These are phyloP conservation scores for Curvularia verruculosa DNA, from an alignment of 2,329 filamentous ascomycete genomes.

Conservation along the genomic window DNA sequence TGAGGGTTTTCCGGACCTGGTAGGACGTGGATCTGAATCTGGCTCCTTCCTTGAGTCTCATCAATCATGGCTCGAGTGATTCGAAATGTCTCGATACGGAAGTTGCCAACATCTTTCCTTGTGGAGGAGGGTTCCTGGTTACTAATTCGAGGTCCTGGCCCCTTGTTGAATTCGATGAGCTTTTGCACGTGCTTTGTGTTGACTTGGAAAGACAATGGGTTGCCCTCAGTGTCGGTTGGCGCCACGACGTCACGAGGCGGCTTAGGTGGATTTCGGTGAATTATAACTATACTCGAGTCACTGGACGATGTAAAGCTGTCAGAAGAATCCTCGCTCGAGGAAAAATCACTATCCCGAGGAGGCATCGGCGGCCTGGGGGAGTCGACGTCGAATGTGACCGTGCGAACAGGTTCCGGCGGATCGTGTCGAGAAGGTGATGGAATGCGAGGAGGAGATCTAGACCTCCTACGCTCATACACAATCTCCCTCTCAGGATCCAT, in stretches of 20 bases:
- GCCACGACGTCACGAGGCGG: constrained; percentile 1
- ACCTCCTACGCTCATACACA: too few species aligned
- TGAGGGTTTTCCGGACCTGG: constrained; percentile 28
- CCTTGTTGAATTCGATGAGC: background rate
- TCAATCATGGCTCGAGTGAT: constrained; percentile 33
- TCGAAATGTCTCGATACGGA: constrained; percentile 28
- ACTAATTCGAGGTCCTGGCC: background rate
- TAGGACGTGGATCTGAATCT: constrained; percentile 30
- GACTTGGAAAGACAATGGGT: constrained; percentile 30
- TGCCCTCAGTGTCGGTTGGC: constrained; percentile 33
- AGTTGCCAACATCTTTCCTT: constrained; percentile 4
- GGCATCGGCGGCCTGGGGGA: background rate
- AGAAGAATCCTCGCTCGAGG: background rate
- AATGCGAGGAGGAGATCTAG: background rate
- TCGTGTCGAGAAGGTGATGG: background rate
- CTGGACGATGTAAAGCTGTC: background rate
- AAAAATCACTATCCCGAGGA: background rate
- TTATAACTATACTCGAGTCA: background rate
- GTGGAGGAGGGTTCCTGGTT: background rate
- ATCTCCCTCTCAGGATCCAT: too few species aligned
- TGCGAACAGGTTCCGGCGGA: background rate
- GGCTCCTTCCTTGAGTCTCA: constrained; percentile 22
- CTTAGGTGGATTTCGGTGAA: background rate
- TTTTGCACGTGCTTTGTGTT: constrained; percentile 16
- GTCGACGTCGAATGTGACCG: background rate